Conservation (phyloP, 164 flowering plant species). For the Chimonanthus praecox region DNA sequence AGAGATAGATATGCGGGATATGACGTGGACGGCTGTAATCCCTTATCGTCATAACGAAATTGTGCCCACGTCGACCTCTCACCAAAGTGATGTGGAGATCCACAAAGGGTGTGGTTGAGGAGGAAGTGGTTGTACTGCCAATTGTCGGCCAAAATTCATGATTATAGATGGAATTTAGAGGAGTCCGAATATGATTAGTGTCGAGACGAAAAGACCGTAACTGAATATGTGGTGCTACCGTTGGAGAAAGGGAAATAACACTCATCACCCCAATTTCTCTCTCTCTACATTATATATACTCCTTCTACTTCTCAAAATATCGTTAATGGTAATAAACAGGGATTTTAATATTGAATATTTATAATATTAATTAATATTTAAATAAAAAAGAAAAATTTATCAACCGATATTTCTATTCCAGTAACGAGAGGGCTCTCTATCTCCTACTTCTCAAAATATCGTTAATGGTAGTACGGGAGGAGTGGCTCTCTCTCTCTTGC, state of each 20-base stretch:
- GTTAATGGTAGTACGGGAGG: no score
- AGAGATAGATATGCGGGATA: background rate
- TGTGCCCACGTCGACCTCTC: background rate
- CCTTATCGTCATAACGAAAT: background rate
- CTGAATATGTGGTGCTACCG: slow-evolving; percentile 15
- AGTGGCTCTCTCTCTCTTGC: no score
- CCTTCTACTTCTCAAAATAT: no score
- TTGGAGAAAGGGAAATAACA: slow-evolving; percentile 1
- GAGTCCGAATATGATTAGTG: slow-evolving; percentile 9
- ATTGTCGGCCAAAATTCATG: slow-evolving; percentile 11
- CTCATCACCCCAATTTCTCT: background rate
- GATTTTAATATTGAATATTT: no score
- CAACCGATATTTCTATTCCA: no score
- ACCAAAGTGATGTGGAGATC: slow-evolving; percentile 11
- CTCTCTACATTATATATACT: no score
- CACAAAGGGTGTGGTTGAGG: background rate
- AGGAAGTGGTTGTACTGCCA: slow-evolving; percentile 11
- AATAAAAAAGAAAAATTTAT: no score
- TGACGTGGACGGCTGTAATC: background rate
- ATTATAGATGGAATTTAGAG: slow-evolving; percentile 8
- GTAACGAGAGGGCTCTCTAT: no score
- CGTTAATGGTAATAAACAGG: no score
- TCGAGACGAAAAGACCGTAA: slow-evolving; percentile 13
- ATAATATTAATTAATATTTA: no score
- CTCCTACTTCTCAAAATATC: no score